A percentile compares a stretch with the other conserved stretches of the same genome.
These are phyloP conservation scores for Fistulina hepatica DNA, from an alignment of 1,284 basidiomycete genomes.

Conservation along the genomic window DNA sequence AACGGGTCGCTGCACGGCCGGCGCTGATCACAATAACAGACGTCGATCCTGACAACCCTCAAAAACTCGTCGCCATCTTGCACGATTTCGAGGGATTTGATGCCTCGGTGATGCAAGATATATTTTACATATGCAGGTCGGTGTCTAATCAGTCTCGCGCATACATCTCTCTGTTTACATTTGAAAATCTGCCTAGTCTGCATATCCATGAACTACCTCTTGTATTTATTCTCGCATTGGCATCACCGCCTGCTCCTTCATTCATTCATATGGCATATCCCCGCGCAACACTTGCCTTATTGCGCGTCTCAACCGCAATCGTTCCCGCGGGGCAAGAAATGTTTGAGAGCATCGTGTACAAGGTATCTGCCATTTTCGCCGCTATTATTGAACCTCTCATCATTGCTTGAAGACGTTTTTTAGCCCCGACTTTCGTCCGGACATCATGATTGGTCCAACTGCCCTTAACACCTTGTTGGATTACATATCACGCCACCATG, in stretches of 20 bases:
- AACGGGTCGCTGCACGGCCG: slow-evolving; percentile 20
- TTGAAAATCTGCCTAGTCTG: slow-evolving; percentile 23
- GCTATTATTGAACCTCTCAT: background rate
- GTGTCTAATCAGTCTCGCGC: background rate
- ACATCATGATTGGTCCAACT: slow-evolving; percentile 50
- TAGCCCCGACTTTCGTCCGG: slow-evolving; percentile 43
- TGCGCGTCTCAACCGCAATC: slow-evolving; percentile 40
- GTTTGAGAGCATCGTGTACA: slow-evolving; percentile 38
- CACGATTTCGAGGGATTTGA: slow-evolving; percentile 67
- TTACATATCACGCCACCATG: slow-evolving; percentile 40
- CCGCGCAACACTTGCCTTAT: slow-evolving; percentile 41
- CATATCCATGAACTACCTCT: slow-evolving; percentile 42
- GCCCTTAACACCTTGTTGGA: slow-evolving; percentile 43
- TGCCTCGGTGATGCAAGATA: slow-evolving; percentile 44
- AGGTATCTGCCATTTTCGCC: slow-evolving; percentile 25
- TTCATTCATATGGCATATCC: slow-evolving; percentile 49
- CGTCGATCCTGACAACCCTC: no score
- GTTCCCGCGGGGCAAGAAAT: slow-evolving; percentile 37
- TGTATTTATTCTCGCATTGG: slow-evolving; percentile 47
- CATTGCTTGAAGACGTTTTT: slow-evolving; percentile 46
- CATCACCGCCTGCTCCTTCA: slow-evolving; percentile 44
- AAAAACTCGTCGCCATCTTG: slow-evolving; percentile 44
- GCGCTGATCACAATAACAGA: slow-evolving; percentile 11
- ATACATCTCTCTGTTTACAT: slow-evolving; percentile 2
- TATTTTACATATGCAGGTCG: slow-evolving; percentile 61